Percentiles rank a stretch among this genome's conserved stretches.
These are phyloP conservation scores for Lyophyllum shimeji DNA, from an alignment of 768 basidiomycete genomes.

Conservation along the genomic window DNA sequence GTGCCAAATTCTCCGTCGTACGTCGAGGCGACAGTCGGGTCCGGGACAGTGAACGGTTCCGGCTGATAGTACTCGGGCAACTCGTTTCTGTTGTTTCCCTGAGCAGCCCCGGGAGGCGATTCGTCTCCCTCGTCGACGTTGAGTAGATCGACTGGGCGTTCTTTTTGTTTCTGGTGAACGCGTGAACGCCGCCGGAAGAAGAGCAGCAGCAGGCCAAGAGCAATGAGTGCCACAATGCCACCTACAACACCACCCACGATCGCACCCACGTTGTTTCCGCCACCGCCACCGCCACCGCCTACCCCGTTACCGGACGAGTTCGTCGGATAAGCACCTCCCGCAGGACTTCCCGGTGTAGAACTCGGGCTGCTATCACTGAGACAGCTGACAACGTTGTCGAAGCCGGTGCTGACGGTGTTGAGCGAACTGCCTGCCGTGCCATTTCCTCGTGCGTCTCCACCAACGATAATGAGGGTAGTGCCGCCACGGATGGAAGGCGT, in stretches of 20 bases:
- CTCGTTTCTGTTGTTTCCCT: conserved; percentile 34
- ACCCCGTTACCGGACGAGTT: conserved; percentile 36
- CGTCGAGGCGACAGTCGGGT: conserved; percentile 44
- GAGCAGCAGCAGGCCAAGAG: conserved; percentile 18
- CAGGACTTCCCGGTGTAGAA: conserved; percentile 74
- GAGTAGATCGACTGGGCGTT: conserved; percentile 68
- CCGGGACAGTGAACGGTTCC: conserved; percentile 73
- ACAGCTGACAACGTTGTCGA: conserved; percentile 51
- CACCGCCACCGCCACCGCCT: conserved; percentile 21
- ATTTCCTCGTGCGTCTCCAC: conserved; percentile 63
- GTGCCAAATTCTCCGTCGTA: conserved; percentile 23
- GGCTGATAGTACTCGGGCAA: conserved; percentile 74
- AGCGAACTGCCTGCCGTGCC: conserved; percentile 67
- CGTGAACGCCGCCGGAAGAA: conserved; percentile 25
- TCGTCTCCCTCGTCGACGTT: conserved; percentile 60
- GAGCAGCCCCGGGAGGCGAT: conserved; percentile 16
- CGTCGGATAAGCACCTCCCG: conserved; percentile 72
- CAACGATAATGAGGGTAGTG: conserved; percentile 64
- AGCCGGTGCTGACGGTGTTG: conserved; percentile 54
- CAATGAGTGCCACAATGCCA: conserved; percentile 18
- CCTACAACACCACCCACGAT: conserved; percentile 29
- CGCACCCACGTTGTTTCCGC: conserved; percentile 33
- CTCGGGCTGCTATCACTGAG: conserved; percentile 63
- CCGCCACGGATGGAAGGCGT: conserved; percentile 61
- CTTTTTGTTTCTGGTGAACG: conserved; percentile 38